Evolutionary conservation across 108 stramenopile species (phyloP).

Genomic region (Cyclotella cryptica): DNA sequence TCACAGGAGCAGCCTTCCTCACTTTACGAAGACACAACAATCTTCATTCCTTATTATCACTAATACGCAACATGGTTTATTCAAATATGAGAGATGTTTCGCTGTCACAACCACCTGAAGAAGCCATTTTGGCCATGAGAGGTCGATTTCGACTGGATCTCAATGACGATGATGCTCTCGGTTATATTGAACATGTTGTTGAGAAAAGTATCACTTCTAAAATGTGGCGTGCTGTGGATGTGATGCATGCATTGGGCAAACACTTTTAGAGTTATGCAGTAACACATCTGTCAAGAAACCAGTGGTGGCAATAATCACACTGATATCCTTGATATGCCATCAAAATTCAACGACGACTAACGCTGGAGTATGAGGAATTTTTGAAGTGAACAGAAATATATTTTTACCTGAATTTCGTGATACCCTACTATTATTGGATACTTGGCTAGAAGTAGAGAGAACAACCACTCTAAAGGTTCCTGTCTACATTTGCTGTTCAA

Average conservation of each 20-base stretch:
- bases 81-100: slow-evolving; percentile 66
- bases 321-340: no score
- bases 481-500: no score
- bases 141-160: slow-evolving; percentile 78
- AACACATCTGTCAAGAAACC: no score
- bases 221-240: slow-evolving; percentile 92
- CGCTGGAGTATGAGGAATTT: no score
- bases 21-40: slow-evolving; percentile 78
- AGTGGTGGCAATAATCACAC: no score
- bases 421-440: no score
- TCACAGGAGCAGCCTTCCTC: slow-evolving; percentile 85
- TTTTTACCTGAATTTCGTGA: no score
- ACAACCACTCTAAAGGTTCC: no score
- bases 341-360: no score
- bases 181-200: slow-evolving; percentile 81
- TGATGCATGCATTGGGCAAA: slow-evolving; percentile 83
- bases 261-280: slow-evolving; percentile 52
- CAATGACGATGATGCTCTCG: slow-evolving; percentile 74
- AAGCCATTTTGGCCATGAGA: slow-evolving; percentile 68
- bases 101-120: slow-evolving; percentile 61
- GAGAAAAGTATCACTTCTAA: slow-evolving; percentile 76
- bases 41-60: slow-evolving; percentile 74
- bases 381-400: no score
- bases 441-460: no score
- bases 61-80: slow-evolving; percentile 68